Conservation (phyloP, 306 rosid species). For the Cucumis cinereus region DNA sequence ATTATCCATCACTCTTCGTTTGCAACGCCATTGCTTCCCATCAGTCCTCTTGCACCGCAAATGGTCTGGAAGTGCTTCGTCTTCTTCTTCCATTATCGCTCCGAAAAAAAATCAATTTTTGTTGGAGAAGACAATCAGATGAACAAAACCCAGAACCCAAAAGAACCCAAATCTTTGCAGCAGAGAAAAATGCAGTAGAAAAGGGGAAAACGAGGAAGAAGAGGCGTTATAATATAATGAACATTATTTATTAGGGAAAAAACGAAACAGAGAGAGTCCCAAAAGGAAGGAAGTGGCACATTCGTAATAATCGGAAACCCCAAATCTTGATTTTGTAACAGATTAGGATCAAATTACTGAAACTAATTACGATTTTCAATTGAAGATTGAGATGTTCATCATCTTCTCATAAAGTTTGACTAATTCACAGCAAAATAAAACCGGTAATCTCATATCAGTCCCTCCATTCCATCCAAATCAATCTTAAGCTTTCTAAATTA, state of each 20-base stretch:
- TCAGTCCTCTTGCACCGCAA: slow-evolving; percentile 84
- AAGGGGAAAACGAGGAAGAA: too few species aligned
- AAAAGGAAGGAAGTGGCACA: slow-evolving; percentile 4
- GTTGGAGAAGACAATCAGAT: not conserved
- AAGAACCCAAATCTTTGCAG: not conserved
- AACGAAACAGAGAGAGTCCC: slow-evolving; percentile 5
- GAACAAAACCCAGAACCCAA: not conserved
- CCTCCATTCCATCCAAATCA: not conserved
- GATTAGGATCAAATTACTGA: not conserved
- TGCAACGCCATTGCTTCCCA: slow-evolving; percentile 95
- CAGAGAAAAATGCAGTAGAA: slow-evolving; percentile 2
- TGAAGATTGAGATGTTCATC: not conserved
- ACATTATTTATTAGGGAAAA: slow-evolving; percentile 11
- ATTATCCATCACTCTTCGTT: slow-evolving; percentile 57
- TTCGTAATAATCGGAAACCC: not conserved
- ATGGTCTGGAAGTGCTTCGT: slow-evolving; percentile 49
- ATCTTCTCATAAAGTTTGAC: not conserved
- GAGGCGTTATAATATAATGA: slow-evolving; percentile 4
- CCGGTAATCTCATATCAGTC: not conserved
- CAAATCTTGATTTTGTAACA: not conserved
- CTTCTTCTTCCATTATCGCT: slow-evolving; percentile 18
- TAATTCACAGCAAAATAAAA: not conserved
- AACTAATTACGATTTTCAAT: not conserved
- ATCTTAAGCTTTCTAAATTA: not conserved
- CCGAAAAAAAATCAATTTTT: not conserved